phyloP scores from a whole-genome alignment of 2,329 filamentous ascomycete genomes.

The Niveomyces coronatus region DNA sequence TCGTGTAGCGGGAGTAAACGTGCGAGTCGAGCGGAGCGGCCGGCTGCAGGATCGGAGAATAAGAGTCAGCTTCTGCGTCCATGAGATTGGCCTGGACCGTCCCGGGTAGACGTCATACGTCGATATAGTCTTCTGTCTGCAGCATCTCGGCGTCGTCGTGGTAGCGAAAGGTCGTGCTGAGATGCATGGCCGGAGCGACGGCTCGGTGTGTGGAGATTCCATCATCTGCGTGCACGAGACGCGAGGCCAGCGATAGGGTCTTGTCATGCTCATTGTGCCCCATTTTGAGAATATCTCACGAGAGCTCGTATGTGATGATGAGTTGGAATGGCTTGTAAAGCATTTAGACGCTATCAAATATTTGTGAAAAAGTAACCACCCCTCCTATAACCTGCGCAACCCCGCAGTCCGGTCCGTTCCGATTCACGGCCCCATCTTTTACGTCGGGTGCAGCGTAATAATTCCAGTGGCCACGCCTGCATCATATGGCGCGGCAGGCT shows the following conservation, averaged over 20 bases:
- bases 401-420: no score
- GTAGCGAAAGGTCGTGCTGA: slow-evolving; percentile 88
- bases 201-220: slow-evolving; percentile 62
- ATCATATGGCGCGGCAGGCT: no score
- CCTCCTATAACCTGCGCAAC: no score
- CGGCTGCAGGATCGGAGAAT: slow-evolving; percentile 28
- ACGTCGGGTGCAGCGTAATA: no score
- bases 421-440: no score
- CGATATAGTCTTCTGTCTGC: slow-evolving; percentile 35
- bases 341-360: no score
- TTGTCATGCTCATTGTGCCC: neutral
- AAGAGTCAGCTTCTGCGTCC: slow-evolving; percentile 1
- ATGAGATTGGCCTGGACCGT: neutral
- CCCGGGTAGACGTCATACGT: slow-evolving; percentile 36
- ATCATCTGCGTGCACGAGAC: slow-evolving; percentile 76
- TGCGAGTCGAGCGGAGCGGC: slow-evolving; percentile 49
- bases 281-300: neutral
- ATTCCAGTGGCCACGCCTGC: no score
- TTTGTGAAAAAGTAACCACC: no score
- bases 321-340: neutral
- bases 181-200: slow-evolving; percentile 80
- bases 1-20: slow-evolving; percentile 73
- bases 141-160: slow-evolving; percentile 58
- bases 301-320: neutral
- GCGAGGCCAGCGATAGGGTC: slow-evolving; percentile 47